Base-by-base conservation (phyloP, 495 filamentous ascomycete genomes). In the Aspergillus mulundensis region DNA sequence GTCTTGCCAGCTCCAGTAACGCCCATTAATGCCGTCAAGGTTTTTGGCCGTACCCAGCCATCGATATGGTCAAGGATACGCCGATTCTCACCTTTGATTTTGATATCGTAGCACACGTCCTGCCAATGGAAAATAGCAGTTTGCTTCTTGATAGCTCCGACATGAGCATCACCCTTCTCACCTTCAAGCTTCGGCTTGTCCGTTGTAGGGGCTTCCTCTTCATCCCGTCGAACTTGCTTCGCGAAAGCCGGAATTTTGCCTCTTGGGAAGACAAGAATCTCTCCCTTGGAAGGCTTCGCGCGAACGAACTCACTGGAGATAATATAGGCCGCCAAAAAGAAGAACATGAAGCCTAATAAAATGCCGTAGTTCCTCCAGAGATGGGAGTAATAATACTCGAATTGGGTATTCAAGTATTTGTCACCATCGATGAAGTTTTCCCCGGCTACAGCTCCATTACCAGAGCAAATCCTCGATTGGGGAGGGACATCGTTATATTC, bases 21-120 rank as follows among this genome's bases (percentile, higher is more conserved):
- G 18, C 82, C 83, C 88, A 93, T 94, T 7, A 95, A 74, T n/a
- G 91, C 91, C 0, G 91, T 95, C 54, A 95, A 64, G 14, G 89
- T 95, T 51, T 91, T 91, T 24, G 91, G 91, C 64, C 93, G 91
- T 46, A 95, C 89, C 88, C 89, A 95, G 24, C 91, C 91, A 62
- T 91, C 87, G 6, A 95, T 87, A 55, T 91, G 75, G 57, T 95
- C 84, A 32, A 96, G 77, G 57, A 96, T 86, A 23, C 87, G 79
- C n/a, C 90, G 78, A 21, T 77, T 71, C 58, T 88, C 82, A 8
- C 77, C 76, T 70, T 95, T 95, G 65, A 95, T 88, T 70, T 92
- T 90, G 73, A 96, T 87, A 58, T 94, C 89, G 62, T 93, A 96
- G 69, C 83, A 87, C 3, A 95, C 86, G 63, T 91, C 79, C 53